phyloP scores from a whole-genome alignment of 2,329 filamentous ascomycete genomes.

The Ampelomyces quisqualis region DNA sequence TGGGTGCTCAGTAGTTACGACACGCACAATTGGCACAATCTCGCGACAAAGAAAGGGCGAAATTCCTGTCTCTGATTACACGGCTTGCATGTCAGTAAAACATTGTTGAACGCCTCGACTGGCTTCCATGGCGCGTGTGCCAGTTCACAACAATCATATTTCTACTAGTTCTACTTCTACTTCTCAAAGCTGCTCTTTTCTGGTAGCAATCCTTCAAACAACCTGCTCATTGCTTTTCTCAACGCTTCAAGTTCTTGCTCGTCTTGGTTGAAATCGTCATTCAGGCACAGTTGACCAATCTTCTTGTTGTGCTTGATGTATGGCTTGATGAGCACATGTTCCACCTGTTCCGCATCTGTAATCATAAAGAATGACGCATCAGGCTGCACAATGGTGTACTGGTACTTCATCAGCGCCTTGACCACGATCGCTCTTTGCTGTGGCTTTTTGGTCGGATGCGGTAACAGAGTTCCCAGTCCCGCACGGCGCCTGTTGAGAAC shows the following conservation, averaged over 20 bases:
- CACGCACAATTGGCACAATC: too few species aligned
- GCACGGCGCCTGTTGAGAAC: conserved; percentile 40
- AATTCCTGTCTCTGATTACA: too few species aligned
- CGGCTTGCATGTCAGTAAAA: too few species aligned
- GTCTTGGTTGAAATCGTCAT: conserved; percentile 48
- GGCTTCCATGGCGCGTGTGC: too few species aligned
- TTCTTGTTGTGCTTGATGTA: conserved; percentile 39
- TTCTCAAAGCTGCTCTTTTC: conserved; percentile 24
- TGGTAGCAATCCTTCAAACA: conserved; percentile 40
- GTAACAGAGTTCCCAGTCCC: conserved; percentile 45
- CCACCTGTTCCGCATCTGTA: conserved; percentile 48
- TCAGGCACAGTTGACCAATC: conserved; percentile 46
- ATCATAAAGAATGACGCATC: conserved; percentile 49
- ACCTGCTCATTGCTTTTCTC: conserved; percentile 36
- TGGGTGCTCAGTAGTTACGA: too few species aligned
- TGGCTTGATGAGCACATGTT: conserved; percentile 42
- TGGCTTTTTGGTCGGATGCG: conserved; percentile 31
- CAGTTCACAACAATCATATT: too few species aligned
- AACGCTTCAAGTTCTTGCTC: conserved; percentile 38
- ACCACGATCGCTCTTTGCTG: conserved; percentile 40
- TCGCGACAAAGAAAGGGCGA: too few species aligned
- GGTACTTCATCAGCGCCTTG: conserved; percentile 47
- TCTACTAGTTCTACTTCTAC: too few species aligned
- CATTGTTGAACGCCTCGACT: too few species aligned
- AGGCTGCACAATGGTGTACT: conserved; percentile 46